phyloP scores from a whole-genome alignment of 371 early-diverging fungal genomes.

The Mucor saturninus region DNA sequence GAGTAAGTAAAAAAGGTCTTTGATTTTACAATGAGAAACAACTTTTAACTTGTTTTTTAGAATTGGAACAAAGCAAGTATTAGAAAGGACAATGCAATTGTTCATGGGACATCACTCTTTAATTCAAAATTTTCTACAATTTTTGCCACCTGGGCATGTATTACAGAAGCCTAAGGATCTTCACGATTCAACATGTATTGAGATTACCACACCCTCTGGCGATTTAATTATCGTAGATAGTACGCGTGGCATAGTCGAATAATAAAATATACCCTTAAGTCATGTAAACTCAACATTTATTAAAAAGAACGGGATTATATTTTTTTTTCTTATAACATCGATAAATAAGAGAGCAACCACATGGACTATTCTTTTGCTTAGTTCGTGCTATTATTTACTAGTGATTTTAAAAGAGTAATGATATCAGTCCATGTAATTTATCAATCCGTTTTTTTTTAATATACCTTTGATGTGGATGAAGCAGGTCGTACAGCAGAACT shows the following conservation, averaged over 20 bases:
- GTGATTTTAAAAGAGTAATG: too few relatives aligned
- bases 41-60: not conserved
- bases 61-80: conserved; percentile 11
- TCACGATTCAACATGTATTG: conserved; percentile 4
- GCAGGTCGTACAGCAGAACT: not conserved
- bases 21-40: too few relatives aligned
- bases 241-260: conserved; percentile 2
- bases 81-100: conserved; percentile 7
- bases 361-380: not conserved
- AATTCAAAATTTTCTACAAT: conserved; percentile 12
- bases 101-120: conserved; percentile 14
- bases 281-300: too few relatives aligned
- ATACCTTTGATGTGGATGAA: not conserved
- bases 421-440: not conserved
- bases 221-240: conserved; percentile 11
- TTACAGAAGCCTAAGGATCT: not conserved
- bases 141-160: conserved; percentile 19
- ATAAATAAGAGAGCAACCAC: not conserved
- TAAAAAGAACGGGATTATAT: not conserved
- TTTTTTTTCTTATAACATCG: not conserved
- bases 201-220: conserved; percentile 8
- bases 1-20: not conserved
- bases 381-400: not conserved
- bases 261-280: conserved; percentile 6
- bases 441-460: not conserved